These are phyloP conservation scores for Schizophyllum amplum DNA, from an alignment of 1,284 basidiomycete species.

Conservation along the genomic window DNA sequence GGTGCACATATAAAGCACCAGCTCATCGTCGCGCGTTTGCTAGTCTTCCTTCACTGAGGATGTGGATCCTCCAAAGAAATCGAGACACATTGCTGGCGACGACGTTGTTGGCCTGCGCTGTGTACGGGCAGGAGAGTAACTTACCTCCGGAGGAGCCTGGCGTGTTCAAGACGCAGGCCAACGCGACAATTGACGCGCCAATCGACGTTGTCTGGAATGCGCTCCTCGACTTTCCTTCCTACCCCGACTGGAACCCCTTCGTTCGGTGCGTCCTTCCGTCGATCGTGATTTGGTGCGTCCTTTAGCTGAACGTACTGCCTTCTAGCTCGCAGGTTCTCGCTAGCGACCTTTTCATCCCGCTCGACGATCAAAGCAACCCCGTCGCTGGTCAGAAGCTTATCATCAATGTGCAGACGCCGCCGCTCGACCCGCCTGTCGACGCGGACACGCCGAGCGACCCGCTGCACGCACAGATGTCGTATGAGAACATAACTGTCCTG, in stretches of 20 bases:
- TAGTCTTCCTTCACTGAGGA: too few relatives aligned
- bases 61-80: too few relatives aligned
- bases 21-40: too few relatives aligned
- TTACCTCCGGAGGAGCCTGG: slow-evolving; percentile 17
- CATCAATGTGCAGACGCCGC: slow-evolving; percentile 23
- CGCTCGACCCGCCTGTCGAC: slow-evolving; percentile 20
- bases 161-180: slow-evolving; percentile 19
- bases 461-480: slow-evolving; percentile 18
- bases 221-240: slow-evolving; percentile 22
- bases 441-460: slow-evolving; percentile 18
- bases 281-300: background rate
- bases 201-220: slow-evolving; percentile 19
- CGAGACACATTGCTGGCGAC: too few relatives aligned
- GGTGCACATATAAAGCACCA: too few relatives aligned
- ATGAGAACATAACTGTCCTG: slow-evolving; percentile 23
- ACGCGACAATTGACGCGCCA: slow-evolving; percentile 19
- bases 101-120: too few relatives aligned
- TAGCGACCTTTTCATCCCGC: slow-evolving; percentile 17
- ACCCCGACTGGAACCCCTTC: slow-evolving; percentile 25
- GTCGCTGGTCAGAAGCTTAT: slow-evolving; percentile 16
- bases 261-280: slow-evolving; percentile 15
- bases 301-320: too few relatives aligned
- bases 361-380: slow-evolving; percentile 15
- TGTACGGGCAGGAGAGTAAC: too few relatives aligned
- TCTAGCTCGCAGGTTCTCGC: slow-evolving; percentile 22